phyloP scores from a whole-genome alignment of 2,329 filamentous ascomycete genomes.

The Fusarium penzigii region DNA sequence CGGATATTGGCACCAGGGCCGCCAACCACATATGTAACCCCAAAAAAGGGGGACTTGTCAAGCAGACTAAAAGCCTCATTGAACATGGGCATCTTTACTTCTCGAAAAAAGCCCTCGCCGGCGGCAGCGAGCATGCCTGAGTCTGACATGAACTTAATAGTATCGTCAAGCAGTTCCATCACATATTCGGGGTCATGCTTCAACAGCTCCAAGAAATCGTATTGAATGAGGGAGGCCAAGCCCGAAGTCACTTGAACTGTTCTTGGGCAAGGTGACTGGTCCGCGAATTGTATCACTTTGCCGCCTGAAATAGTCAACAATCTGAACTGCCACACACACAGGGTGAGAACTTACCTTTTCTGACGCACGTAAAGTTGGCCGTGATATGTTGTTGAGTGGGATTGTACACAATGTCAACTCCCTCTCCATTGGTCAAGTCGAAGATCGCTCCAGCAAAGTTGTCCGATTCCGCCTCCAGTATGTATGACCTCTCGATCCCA shows the following conservation, averaged over 20 bases:
- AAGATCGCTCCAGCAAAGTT: conserved; percentile 36
- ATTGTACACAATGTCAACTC: conserved; percentile 49
- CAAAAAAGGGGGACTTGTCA: conserved; percentile 28
- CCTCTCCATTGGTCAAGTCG: conserved; percentile 32
- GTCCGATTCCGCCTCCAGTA: conserved; percentile 40
- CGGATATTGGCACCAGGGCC: conserved; percentile 1
- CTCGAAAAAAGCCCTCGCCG: neutral
- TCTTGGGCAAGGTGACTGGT: conserved; percentile 21
- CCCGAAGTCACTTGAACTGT: conserved; percentile 10
- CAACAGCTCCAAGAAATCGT: conserved; percentile 37
- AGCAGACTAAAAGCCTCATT: conserved; percentile 30
- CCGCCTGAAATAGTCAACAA: conserved; percentile 27
- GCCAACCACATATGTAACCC: conserved; percentile 20
- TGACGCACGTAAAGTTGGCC: conserved; percentile 36
- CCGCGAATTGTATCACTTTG: conserved; percentile 34
- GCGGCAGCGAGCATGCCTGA: neutral
- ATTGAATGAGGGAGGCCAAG: conserved; percentile 32
- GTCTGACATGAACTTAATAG: conserved; percentile 9
- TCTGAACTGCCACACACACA: conserved; percentile 8
- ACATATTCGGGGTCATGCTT: conserved; percentile 35
- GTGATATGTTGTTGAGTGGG: conserved; percentile 40
- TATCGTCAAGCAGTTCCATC: conserved; percentile 28
- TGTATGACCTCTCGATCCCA: conserved; percentile 37
- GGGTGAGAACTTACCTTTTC: conserved; percentile 34
- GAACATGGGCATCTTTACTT: conserved; percentile 24